phyloP scores from a whole-genome alignment of 2,329 filamentous ascomycete genomes.

The Cercospora berteroae region DNA sequence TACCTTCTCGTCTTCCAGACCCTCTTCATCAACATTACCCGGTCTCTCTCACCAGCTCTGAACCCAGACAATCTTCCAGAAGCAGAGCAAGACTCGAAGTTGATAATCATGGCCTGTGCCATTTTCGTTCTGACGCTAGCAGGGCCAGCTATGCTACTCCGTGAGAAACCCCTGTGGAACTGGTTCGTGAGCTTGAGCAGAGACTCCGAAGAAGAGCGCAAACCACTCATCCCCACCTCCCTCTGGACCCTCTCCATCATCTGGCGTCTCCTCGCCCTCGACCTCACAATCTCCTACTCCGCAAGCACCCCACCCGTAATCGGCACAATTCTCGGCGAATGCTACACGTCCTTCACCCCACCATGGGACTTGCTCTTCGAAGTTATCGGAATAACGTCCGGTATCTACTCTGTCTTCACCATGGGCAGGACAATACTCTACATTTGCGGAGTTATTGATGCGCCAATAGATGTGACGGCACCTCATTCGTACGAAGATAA shows the following conservation, averaged over 20 bases:
- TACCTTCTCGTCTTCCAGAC: background rate
- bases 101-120: background rate
- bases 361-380: background rate
- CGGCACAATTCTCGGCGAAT: background rate
- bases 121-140: background rate
- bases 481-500: background rate
- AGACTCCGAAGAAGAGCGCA: background rate
- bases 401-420: background rate
- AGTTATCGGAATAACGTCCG: background rate
- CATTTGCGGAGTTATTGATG: background rate
- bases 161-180: background rate
- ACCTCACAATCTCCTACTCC: background rate
- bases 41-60: background rate
- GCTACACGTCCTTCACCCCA: background rate
- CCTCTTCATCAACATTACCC: background rate
- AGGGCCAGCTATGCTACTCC: background rate
- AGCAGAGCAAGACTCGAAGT: background rate
- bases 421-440: background rate
- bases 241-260: background rate
- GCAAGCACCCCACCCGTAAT: background rate
- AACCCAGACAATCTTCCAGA: background rate
- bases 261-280: background rate
- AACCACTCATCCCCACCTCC: background rate
- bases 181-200: background rate
- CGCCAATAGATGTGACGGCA: background rate